phyloP scores from a whole-genome alignment of 257 asterid genomes.

The Gynochthodes officinalis region DNA sequence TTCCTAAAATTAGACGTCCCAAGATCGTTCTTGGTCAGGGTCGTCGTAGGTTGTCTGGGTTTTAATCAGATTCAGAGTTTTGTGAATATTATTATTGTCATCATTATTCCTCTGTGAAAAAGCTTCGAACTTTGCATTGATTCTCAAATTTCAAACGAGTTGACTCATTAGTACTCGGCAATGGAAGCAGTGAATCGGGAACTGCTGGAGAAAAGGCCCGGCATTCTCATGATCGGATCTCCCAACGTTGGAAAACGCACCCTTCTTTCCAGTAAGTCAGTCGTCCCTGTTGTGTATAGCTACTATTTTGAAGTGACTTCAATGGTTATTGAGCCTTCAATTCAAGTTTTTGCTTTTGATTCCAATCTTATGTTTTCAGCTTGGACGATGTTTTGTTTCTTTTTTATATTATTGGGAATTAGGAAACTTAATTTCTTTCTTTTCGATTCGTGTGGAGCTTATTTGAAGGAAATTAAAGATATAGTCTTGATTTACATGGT shows the following conservation, averaged over 20 bases:
- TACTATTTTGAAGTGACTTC: not conserved
- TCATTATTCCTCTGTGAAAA: not conserved
- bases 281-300: constrained; percentile 12
- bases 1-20: too few relatives aligned
- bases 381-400: not conserved
- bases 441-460: not conserved
- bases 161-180: not conserved
- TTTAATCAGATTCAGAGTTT: not conserved
- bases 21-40: too few relatives aligned
- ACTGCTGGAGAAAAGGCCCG: constrained; percentile 66
- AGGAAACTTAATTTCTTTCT: not conserved
- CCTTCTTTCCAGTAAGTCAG: constrained; percentile 75
- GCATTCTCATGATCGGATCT: constrained; percentile 66
- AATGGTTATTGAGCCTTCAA: not conserved
- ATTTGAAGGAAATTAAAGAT: not conserved
- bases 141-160: not conserved
- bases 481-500: not conserved
- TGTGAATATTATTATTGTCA: too few relatives aligned
- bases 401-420: not conserved
- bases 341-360: not conserved
- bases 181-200: constrained; percentile 39
- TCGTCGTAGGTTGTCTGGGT: not conserved
- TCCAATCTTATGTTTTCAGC: not conserved
- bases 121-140: not conserved
- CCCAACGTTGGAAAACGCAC: constrained; percentile 88